Evolutionary conservation across 2,329 filamentous ascomycete species (phyloP).

Genomic region (Phaeosphaeriaceae sp.): DNA sequence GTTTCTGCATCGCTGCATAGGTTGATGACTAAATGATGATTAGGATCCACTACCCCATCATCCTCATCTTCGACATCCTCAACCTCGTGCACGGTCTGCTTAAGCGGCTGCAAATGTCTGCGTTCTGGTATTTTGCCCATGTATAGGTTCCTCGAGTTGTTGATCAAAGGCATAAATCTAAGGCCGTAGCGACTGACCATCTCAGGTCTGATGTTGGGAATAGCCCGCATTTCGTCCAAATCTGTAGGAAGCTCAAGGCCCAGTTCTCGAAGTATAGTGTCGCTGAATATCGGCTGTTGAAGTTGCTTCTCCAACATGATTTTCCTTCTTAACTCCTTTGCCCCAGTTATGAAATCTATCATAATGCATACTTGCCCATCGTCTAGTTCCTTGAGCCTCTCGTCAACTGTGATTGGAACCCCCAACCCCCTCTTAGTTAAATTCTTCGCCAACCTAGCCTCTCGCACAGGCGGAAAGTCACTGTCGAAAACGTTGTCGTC

Average conservation of each 20-base stretch:
- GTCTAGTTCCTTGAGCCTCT: conserved; percentile 60
- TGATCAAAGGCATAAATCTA: conserved; percentile 66
- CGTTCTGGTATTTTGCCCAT: conserved; percentile 21
- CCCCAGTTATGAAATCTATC: conserved; percentile 68
- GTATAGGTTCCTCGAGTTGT: conserved; percentile 36
- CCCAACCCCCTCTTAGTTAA: conserved; percentile 54
- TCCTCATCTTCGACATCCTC: conserved; percentile 47
- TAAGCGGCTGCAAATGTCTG: conserved; percentile 15
- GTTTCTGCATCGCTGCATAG: conserved; percentile 47
- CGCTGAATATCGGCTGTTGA: conserved; percentile 68
- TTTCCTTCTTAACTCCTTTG: conserved; percentile 64
- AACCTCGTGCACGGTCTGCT: conserved; percentile 32
- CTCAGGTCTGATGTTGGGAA: conserved; percentile 67
- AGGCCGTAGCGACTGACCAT: conserved; percentile 68
- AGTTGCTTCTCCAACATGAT: conserved; percentile 66
- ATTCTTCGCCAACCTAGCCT: conserved; percentile 41
- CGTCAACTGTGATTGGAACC: conserved; percentile 65
- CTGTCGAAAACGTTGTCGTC: conserved; percentile 49
- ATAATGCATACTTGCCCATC: conserved; percentile 68
- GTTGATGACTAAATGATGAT: conserved; percentile 57
- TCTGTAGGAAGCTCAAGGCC: conserved; percentile 70
- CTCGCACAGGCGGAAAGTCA: conserved; percentile 54
- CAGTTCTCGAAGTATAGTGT: conserved; percentile 75
- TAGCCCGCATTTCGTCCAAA: conserved; percentile 66
- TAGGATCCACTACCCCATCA: conserved; percentile 55